Evolutionary conservation across 139 green algal genomes (phyloP).

Genomic region (Coelastrella sp.): DNA sequence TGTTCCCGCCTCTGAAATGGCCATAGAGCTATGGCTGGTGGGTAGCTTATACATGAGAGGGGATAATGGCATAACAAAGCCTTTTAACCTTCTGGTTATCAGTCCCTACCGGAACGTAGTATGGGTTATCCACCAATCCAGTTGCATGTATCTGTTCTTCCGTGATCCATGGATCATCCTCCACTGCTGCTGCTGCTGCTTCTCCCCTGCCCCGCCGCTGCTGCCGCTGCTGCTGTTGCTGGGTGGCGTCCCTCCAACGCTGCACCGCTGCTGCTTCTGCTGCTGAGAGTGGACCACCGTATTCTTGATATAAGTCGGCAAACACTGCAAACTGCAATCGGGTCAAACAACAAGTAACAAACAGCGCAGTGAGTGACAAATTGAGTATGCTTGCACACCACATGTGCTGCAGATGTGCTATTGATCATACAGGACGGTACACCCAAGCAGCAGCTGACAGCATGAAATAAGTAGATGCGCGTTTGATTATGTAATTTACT

Average conservation of each 20-base stretch:
- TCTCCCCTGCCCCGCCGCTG: not conserved
- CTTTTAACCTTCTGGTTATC: too few species aligned
- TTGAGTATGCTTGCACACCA: not conserved
- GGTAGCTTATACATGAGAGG: too few species aligned
- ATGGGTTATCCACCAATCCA: not conserved
- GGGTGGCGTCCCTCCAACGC: not conserved
- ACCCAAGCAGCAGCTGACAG: too few species aligned
- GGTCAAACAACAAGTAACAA: not conserved
- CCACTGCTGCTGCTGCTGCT: not conserved
- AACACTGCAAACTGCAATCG: not conserved
- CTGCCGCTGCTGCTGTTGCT: conserved; percentile 13
- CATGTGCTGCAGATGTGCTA: not conserved
- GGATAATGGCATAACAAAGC: too few species aligned
- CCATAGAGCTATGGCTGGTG: too few species aligned
- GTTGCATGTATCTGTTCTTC: not conserved
- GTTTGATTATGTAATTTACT: too few species aligned
- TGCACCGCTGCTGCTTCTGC: not conserved
- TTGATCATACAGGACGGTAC: too few species aligned
- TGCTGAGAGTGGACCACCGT: not conserved
- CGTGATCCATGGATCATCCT: not conserved
- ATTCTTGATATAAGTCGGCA: not conserved
- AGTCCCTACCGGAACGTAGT: not conserved
- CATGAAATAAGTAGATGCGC: too few species aligned
- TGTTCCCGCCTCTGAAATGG: too few species aligned
- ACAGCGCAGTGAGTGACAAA: not conserved